Percentiles rank a stretch among this genome's conserved stretches.
Conservation (phyloP, 257 asterid genomes). For the Solanum raphanifolium region DNA sequence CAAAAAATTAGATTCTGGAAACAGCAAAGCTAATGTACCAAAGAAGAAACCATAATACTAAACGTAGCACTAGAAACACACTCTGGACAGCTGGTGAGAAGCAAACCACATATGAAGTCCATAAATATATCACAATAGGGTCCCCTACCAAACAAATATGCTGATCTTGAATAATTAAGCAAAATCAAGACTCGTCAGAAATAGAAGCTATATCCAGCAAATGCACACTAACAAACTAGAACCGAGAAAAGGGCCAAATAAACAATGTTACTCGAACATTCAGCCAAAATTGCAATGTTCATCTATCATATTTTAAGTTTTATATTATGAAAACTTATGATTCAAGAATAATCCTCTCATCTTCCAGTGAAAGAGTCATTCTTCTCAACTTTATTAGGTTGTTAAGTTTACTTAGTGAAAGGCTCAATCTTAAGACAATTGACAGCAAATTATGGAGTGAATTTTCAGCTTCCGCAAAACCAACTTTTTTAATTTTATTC, state of each 20-base stretch:
- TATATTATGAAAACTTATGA: not conserved
- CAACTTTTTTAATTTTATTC: not conserved
- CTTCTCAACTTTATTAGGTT: not conserved
- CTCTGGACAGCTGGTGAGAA: not conserved
- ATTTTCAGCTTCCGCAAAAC: not conserved
- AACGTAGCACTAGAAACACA: not conserved
- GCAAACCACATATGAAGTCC: not conserved
- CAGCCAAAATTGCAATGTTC: not conserved
- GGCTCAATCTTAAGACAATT: not conserved
- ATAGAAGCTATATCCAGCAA: not conserved
- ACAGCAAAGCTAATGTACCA: not conserved
- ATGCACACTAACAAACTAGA: not conserved
- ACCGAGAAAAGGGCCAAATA: not conserved
- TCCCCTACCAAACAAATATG: not conserved
- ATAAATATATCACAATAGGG: not conserved
- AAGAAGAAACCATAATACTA: not conserved
- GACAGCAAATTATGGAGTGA: not conserved
- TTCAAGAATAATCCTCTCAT: not conserved
- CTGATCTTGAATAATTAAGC: not conserved
- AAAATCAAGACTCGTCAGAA: not conserved
- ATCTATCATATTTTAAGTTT: not conserved
- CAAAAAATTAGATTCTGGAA: not conserved
- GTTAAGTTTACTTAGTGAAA: not conserved
- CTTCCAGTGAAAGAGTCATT: not conserved
- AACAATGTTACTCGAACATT: not conserved